Conservation (phyloP, 306 rosid species). For the Boehmeria nivea region DNA sequence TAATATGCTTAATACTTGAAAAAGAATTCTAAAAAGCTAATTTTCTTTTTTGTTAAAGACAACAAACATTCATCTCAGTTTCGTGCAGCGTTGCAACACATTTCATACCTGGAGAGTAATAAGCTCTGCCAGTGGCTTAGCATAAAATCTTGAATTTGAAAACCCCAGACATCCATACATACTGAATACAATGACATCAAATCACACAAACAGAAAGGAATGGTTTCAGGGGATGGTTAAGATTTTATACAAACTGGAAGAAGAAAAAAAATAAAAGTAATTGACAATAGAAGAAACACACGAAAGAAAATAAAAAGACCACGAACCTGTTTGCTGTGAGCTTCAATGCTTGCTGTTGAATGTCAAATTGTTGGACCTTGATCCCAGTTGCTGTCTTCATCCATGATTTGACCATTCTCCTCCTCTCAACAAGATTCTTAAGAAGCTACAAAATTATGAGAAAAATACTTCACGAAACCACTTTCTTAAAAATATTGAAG, state of each 20-base stretch:
- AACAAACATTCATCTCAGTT: too few species aligned
- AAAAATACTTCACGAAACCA: constrained; percentile 3
- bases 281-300: not conserved
- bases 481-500: not conserved
- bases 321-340: constrained; percentile 92
- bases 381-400: constrained; percentile 86
- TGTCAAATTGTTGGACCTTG: constrained; percentile 78
- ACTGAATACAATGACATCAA: constrained; percentile 40
- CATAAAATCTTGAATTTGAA: constrained; percentile 94
- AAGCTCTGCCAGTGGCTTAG: constrained; percentile 93
- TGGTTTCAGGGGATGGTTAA: not conserved
- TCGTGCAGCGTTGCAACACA: not conserved
- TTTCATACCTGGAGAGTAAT: constrained; percentile 69
- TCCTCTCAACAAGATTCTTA: constrained; percentile 70
- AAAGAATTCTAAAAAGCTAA: too few species aligned
- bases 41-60: not conserved
- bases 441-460: constrained; percentile 48
- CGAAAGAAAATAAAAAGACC: constrained; percentile 6
- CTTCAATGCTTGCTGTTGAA: constrained; percentile 96
- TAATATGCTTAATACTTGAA: constrained; percentile 13
- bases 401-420: constrained; percentile 73
- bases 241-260: not conserved
- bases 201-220: constrained; percentile 8
- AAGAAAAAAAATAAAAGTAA: not conserved
- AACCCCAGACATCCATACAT: constrained; percentile 99